phyloP scores from a whole-genome alignment of 306 rosid genomes.

The Benincasa hispida region DNA sequence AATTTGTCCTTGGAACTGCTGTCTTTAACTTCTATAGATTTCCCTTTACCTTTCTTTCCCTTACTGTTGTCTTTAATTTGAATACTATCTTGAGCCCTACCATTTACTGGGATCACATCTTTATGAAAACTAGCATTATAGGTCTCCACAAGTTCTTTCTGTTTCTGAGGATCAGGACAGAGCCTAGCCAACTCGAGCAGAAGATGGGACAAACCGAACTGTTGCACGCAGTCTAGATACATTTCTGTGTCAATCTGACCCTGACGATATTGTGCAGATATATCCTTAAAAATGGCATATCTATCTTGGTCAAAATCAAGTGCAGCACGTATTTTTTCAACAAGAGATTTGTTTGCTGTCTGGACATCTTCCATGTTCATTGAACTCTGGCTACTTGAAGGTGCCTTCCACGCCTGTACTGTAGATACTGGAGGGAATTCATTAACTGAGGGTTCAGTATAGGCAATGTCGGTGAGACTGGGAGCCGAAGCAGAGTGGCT shows the following conservation, averaged over 20 bases:
- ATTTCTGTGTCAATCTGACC: slow-evolving; percentile 51
- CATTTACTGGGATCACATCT: slow-evolving; percentile 28
- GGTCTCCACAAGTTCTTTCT: slow-evolving; percentile 59
- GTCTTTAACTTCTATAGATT: slow-evolving; percentile 26
- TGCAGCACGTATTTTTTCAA: slow-evolving; percentile 69
- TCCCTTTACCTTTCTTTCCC: slow-evolving; percentile 69
- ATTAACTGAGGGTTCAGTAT: slow-evolving; percentile 31
- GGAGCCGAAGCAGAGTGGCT: slow-evolving; percentile 72
- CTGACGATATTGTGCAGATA: slow-evolving; percentile 77
- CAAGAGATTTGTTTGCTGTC: slow-evolving; percentile 80
- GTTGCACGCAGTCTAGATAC: slow-evolving; percentile 63
- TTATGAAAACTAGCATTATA: slow-evolving; percentile 39
- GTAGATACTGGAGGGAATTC: slow-evolving; percentile 88
- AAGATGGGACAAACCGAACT: slow-evolving; percentile 80
- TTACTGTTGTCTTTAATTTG: slow-evolving; percentile 25
- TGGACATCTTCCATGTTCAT: slow-evolving; percentile 45
- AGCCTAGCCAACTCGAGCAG: slow-evolving; percentile 73
- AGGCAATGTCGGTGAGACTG: slow-evolving; percentile 41
- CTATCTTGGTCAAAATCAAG: slow-evolving; percentile 77
- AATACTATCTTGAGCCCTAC: slow-evolving; percentile 13
- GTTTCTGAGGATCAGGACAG: slow-evolving; percentile 69
- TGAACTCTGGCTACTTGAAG: slow-evolving; percentile 33
- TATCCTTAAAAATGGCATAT: slow-evolving; percentile 52
- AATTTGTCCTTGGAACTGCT: slow-evolving; percentile 27
- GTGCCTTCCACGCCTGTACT: slow-evolving; percentile 34